Conservation (phyloP, 140 eudicot species). For the Bidens hawaiensis region DNA sequence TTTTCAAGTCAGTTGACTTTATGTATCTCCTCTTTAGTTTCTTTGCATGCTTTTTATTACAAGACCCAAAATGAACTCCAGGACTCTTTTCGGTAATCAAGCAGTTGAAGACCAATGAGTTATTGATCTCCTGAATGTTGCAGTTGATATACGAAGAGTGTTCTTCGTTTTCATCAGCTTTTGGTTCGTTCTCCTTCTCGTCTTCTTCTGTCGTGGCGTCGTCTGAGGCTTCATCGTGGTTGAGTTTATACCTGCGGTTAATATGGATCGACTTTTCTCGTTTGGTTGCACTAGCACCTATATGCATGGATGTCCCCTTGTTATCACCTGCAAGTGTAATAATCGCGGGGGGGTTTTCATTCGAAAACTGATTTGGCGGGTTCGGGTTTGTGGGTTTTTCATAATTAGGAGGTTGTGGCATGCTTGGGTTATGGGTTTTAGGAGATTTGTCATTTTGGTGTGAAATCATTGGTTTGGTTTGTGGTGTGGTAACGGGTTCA, state of each 20-base stretch:
- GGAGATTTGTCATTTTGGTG: neutral
- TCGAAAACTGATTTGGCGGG: neutral
- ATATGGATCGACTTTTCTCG: conserved; percentile 43
- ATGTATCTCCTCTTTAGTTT: conserved; percentile 18
- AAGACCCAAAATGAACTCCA: conserved; percentile 51
- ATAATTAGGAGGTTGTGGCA: neutral
- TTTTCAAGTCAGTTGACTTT: conserved; percentile 16
- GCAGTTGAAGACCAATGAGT: conserved; percentile 64
- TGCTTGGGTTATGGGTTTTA: neutral
- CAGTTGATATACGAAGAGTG: conserved; percentile 46
- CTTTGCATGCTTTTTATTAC: conserved; percentile 11
- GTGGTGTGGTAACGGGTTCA: neutral
- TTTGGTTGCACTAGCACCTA: conserved; percentile 31
- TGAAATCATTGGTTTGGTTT: conserved; percentile 12
- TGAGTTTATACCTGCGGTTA: conserved; percentile 43
- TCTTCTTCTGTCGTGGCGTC: conserved; percentile 40
- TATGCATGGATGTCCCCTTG: conserved; percentile 58
- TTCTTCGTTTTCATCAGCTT: conserved; percentile 19
- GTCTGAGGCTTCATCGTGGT: conserved; percentile 41
- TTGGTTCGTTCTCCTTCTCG: conserved; percentile 17
- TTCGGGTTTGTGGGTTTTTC: neutral
- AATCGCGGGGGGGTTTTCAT: conserved; percentile 26
- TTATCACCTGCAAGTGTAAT: conserved; percentile 69
- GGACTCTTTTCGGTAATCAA: conserved; percentile 56
- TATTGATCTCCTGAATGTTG: conserved; percentile 71